Percentiles rank a stretch among this genome's conserved stretches.
Conservation (phyloP, 345 rosid species). For the Lepidium aucheri region DNA sequence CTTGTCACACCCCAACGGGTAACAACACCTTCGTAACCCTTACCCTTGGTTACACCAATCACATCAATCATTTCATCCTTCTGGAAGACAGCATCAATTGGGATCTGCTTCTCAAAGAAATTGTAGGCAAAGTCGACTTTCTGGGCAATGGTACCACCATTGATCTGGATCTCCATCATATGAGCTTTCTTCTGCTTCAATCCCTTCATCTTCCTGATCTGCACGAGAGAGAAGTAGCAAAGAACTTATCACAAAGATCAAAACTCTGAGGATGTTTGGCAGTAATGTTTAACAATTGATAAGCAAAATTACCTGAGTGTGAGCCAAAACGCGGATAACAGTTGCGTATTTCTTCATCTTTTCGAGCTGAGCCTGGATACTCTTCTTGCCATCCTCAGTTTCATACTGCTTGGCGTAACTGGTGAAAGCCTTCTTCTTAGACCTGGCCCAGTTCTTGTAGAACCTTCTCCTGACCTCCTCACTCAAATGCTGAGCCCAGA, state of each 20-base stretch:
- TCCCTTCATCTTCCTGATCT: conserved; percentile 86
- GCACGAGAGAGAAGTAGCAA: not conserved
- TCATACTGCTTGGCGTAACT: conserved; percentile 59
- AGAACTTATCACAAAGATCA: not conserved
- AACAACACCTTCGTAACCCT: conserved; percentile 84
- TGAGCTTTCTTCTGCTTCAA: conserved; percentile 88
- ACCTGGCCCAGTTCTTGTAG: conserved; percentile 86
- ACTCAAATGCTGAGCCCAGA: conserved; percentile 91
- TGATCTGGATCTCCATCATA: conserved; percentile 80
- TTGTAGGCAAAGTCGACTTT: conserved; percentile 73
- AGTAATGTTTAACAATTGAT: not conserved
- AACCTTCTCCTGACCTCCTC: conserved; percentile 82
- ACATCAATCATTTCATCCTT: conserved; percentile 85
- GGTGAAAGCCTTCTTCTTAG: conserved; percentile 88
- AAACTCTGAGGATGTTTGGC: not conserved
- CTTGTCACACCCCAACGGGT: conserved; percentile 94
- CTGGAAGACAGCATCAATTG: conserved; percentile 68
- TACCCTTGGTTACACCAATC: conserved; percentile 84
- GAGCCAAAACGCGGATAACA: conserved; percentile 71
- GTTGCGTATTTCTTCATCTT: conserved; percentile 70
- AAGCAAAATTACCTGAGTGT: conserved; percentile 50
- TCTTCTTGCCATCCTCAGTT: conserved; percentile 57
- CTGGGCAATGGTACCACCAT: conserved; percentile 68
- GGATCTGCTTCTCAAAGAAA: conserved; percentile 80
- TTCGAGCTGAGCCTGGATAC: conserved; percentile 55